Percentiles rank a stretch among this genome's conserved stretches.
Evolutionary conservation across 306 rosid genomes (phyloP).

Genomic region (Hippophae rhamnoides): DNA sequence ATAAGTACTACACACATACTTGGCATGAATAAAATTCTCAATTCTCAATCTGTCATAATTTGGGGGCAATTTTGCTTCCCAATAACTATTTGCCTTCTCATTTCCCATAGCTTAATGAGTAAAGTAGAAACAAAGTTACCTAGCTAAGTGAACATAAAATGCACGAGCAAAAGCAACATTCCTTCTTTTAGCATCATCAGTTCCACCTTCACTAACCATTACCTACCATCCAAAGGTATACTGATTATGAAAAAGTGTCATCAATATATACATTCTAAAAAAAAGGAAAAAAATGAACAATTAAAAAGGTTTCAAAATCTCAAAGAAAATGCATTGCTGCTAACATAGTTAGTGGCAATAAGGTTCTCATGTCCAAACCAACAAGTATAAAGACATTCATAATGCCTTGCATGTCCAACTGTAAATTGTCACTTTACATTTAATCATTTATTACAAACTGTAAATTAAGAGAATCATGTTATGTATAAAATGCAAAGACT

Average conservation of each 20-base stretch:
- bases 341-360: slow-evolving; percentile 9
- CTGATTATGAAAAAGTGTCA: neutral
- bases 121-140: slow-evolving; percentile 14
- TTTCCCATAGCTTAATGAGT: slow-evolving; percentile 83
- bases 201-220: slow-evolving; percentile 96
- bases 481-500: too few species aligned
- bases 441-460: too few species aligned
- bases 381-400: neutral
- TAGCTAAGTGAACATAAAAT: slow-evolving; percentile 84
- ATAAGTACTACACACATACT: slow-evolving; percentile 46
- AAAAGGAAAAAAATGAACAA: neutral
- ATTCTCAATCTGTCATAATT: slow-evolving; percentile 96
- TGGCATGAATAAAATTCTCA: slow-evolving; percentile 96
- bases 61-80: slow-evolving; percentile 99
- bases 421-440: too few species aligned
- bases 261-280: neutral
- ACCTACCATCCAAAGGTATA: slow-evolving; percentile 50
- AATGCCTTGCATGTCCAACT: too few species aligned
- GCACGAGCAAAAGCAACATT: slow-evolving; percentile 95
- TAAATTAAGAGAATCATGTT: too few species aligned
- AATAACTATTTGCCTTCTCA: slow-evolving; percentile 79
- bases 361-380: slow-evolving; percentile 1
- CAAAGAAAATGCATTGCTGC: slow-evolving; percentile 12
- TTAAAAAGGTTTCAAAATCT: neutral
- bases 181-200: slow-evolving; percentile 95